phyloP scores from a whole-genome alignment of 768 basidiomycete species.

The Mycena galericulata region DNA sequence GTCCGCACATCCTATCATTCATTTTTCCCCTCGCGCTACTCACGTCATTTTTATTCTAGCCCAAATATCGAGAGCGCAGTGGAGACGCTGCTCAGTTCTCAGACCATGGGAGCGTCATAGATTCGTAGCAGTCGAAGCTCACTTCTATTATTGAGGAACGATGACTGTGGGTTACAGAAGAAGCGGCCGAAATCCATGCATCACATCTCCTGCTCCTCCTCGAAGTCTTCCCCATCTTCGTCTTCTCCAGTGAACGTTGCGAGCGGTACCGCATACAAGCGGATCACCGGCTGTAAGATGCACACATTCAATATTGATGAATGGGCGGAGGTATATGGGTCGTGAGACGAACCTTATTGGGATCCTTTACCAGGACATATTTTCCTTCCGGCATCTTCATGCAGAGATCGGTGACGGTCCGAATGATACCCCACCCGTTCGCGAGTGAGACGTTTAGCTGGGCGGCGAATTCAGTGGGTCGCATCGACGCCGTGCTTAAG shows the following conservation, averaged over 20 bases:
- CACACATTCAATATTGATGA: background rate
- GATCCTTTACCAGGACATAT: slow-evolving; percentile 97
- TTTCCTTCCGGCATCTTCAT: slow-evolving; percentile 99
- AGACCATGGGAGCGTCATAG: slow-evolving; percentile 33
- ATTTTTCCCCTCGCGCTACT: slow-evolving; percentile 1
- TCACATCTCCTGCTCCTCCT: slow-evolving; percentile 43
- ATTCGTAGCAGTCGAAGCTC: background rate
- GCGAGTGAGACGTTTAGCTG: slow-evolving; percentile 95
- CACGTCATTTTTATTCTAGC: slow-evolving; percentile 51
- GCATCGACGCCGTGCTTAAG: slow-evolving; percentile 93
- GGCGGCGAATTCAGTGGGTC: slow-evolving; percentile 92
- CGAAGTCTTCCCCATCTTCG: slow-evolving; percentile 64
- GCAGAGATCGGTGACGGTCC: slow-evolving; percentile 93
- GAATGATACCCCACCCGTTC: slow-evolving; percentile 99
- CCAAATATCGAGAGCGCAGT: slow-evolving; percentile 86
- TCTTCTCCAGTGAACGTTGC: slow-evolving; percentile 88
- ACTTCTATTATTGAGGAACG: background rate
- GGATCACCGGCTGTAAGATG: slow-evolving; percentile 84
- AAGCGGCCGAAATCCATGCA: background rate
- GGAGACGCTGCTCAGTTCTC: slow-evolving; percentile 76
- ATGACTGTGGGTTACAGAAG: background rate
- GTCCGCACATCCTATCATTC: slow-evolving; percentile 56
- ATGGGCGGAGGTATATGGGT: slow-evolving; percentile 2
- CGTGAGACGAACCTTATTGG: slow-evolving; percentile 83
- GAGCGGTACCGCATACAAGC: slow-evolving; percentile 92